Conservation (phyloP, 2,329 filamentous ascomycete genomes). For the Fusarium sp. region DNA sequence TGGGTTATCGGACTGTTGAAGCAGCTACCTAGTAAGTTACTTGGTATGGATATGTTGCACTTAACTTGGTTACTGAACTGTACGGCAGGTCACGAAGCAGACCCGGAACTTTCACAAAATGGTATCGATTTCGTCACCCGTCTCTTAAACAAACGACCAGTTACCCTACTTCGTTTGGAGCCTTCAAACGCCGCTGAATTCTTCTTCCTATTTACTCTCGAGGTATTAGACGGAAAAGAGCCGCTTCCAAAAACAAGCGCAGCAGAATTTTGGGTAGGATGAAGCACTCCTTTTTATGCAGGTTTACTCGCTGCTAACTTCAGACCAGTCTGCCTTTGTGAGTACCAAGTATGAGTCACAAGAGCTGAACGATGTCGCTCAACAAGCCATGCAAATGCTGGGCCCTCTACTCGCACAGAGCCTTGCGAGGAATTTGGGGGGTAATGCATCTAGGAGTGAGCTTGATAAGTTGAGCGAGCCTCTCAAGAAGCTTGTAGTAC, state of each 20-base stretch:
- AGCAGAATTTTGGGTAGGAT: slow-evolving; percentile 78
- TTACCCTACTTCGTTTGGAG: slow-evolving; percentile 69
- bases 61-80: not conserved
- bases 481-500: slow-evolving; percentile 73
- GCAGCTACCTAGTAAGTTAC: slow-evolving; percentile 65
- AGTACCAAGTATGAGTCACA: slow-evolving; percentile 57
- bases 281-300: not conserved
- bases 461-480: slow-evolving; percentile 77
- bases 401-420: slow-evolving; percentile 70
- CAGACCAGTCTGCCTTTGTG: slow-evolving; percentile 63
- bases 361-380: slow-evolving; percentile 57
- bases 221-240: slow-evolving; percentile 76
- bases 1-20: slow-evolving; percentile 73
- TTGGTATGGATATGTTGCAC: not conserved
- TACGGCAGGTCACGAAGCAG: slow-evolving; percentile 71
- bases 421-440: slow-evolving; percentile 73
- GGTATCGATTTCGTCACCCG: slow-evolving; percentile 78
- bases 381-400: slow-evolving; percentile 66
- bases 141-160: slow-evolving; percentile 69
- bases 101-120: slow-evolving; percentile 78
- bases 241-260: slow-evolving; percentile 80
- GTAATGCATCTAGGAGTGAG: slow-evolving; percentile 76
- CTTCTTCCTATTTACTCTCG: slow-evolving; percentile 77
- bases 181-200: slow-evolving; percentile 68
- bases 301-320: not conserved